phyloP scores from a whole-genome alignment of 2,329 filamentous ascomycete genomes.

The Paramyrothecium sp. region DNA sequence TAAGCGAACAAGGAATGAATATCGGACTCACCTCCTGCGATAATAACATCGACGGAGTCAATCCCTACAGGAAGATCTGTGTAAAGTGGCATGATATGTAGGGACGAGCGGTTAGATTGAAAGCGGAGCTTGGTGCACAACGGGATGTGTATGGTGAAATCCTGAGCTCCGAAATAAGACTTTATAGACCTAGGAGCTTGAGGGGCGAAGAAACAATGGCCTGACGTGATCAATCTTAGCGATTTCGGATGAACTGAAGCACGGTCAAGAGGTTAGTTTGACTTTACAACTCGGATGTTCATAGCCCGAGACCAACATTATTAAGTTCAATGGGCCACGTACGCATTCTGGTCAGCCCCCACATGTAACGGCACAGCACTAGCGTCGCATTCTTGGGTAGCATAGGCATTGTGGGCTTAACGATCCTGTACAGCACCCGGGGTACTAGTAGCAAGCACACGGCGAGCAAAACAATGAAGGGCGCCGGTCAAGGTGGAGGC shows the following conservation, averaged over 20 bases:
- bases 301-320: no score
- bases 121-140: neutral
- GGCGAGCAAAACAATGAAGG: no score
- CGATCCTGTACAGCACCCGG: no score
- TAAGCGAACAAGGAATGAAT: neutral
- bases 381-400: no score
- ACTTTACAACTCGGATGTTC: no score
- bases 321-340: no score
- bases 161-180: neutral
- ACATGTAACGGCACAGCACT: no score
- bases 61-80: slow-evolving; percentile 6
- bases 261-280: neutral
- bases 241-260: neutral
- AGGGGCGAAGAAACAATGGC: neutral
- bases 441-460: no score
- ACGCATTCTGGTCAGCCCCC: no score
- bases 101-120: neutral
- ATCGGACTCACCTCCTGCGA: slow-evolving; percentile 11
- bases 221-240: neutral
- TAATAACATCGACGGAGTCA: slow-evolving; percentile 15
- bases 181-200: neutral
- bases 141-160: neutral
- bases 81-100: neutral
- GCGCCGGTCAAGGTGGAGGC: neutral
- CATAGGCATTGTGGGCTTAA: no score